Percentiles rank a stretch among this genome's conserved stretches.
Conservation (phyloP, 306 rosid species). For the Corylus americana region DNA sequence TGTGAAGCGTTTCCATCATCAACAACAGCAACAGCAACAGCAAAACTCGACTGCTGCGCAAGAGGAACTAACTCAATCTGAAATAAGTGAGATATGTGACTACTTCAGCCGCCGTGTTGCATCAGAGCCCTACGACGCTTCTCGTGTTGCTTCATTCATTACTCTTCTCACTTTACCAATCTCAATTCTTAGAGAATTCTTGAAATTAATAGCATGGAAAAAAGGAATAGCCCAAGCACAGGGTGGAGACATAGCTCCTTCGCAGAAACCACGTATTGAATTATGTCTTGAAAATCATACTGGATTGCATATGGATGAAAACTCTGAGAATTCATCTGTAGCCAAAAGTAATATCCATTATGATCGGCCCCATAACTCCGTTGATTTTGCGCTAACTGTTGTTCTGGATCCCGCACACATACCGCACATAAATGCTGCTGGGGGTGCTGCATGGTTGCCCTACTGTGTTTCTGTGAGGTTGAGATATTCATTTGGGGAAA, state of each 20-base stretch:
- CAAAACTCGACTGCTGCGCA: conserved; percentile 73
- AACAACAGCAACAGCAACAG: conserved; percentile 74
- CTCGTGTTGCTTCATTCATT: conserved; percentile 98
- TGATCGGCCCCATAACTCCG: conserved; percentile 78
- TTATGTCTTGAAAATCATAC: conserved; percentile 96
- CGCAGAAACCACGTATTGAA: conserved; percentile 92
- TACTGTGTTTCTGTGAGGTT: conserved; percentile 92
- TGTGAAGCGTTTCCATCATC: conserved; percentile 96
- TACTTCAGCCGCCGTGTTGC: conserved; percentile 99
- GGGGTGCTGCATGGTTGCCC: conserved; percentile 99
- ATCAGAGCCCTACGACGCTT: conserved; percentile 98
- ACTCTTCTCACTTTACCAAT: conserved; percentile 96
- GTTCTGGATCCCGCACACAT: conserved; percentile 95
- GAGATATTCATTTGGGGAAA: conserved; percentile 85
- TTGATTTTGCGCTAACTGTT: conserved; percentile 92
- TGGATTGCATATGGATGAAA: conserved; percentile 61
- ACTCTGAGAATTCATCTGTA: conserved; percentile 55
- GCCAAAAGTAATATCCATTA: conserved; percentile 95
- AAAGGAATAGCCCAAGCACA: conserved; percentile 84
- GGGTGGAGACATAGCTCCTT: conserved; percentile 82
- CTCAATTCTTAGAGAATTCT: conserved; percentile 87
- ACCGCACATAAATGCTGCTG: conserved; percentile 89
- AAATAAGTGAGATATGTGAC: conserved; percentile 94
- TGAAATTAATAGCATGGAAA: conserved; percentile 97
- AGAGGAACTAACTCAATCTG: conserved; percentile 84